Percentiles rank a stretch among this genome's conserved stretches.
Conservation (phyloP, 2,329 filamentous ascomycete genomes). For the Cladosporium sp. region DNA sequence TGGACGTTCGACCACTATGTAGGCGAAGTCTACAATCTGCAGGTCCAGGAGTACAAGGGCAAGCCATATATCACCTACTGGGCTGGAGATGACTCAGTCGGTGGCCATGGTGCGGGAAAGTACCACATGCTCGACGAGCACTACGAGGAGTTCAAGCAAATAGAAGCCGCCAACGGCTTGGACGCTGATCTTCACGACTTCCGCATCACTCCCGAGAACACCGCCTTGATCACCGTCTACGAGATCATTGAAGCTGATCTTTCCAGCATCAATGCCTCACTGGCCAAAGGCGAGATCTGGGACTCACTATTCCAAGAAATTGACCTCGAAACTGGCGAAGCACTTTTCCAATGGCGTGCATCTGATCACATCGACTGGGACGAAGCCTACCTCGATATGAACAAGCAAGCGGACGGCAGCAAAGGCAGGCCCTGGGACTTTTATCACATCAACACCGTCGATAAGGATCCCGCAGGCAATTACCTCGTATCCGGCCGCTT, state of each 20-base stretch:
- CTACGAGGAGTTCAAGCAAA: constrained; percentile 44
- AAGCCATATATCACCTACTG: constrained; percentile 44
- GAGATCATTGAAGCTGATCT: constrained; percentile 34
- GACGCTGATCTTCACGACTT: constrained; percentile 49
- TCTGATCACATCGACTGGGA: constrained; percentile 47
- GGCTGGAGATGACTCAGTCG: constrained; percentile 41
- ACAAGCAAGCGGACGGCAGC: constrained; percentile 47
- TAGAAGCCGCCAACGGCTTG: constrained; percentile 42
- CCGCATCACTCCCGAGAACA: constrained; percentile 45
- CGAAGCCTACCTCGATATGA: constrained; percentile 38
- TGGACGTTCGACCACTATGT: constrained; percentile 28
- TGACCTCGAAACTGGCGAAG: constrained; percentile 46
- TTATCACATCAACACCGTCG: constrained; percentile 56
- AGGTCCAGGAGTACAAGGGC: constrained; percentile 40
- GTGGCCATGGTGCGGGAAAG: constrained; percentile 38
- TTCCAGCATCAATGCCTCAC: constrained; percentile 34
- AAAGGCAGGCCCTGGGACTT: constrained; percentile 53
- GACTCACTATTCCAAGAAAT: constrained; percentile 51
- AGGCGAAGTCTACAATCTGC: constrained; percentile 40
- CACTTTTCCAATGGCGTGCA: constrained; percentile 53
- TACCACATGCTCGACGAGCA: constrained; percentile 37
- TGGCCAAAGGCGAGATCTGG: constrained; percentile 39
- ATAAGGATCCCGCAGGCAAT: constrained; percentile 50
- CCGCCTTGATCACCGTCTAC: constrained; percentile 49
- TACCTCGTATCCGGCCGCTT: constrained; percentile 52